phyloP scores from a whole-genome alignment of 208 protist species.

The Vickermania spadyakhi region DNA sequence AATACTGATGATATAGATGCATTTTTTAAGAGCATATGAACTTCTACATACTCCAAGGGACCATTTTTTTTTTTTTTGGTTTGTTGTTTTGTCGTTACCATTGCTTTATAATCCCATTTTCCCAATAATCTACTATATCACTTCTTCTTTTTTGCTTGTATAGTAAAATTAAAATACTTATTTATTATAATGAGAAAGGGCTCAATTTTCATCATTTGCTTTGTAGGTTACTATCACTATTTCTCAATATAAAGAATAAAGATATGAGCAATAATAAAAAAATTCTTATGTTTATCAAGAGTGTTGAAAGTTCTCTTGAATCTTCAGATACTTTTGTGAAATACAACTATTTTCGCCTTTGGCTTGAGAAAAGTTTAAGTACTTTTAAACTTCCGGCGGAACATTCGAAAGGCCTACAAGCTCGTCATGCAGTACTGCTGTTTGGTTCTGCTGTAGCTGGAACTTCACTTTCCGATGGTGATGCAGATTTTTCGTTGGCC shows the following conservation, averaged over 20 bases:
- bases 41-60: neutral
- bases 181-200: too few species aligned
- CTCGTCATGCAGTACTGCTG: slow-evolving; percentile 35
- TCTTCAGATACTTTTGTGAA: neutral
- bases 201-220: neutral
- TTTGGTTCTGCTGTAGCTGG: slow-evolving; percentile 68
- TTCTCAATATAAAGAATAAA: neutral
- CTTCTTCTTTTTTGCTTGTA: neutral
- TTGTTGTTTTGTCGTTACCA: neutral
- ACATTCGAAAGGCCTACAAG: neutral
- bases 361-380: slow-evolving; percentile 16
- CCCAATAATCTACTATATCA: neutral
- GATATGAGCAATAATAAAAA: neutral
- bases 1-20: slow-evolving; percentile 32
- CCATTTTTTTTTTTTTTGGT: slow-evolving; percentile 14
- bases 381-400: slow-evolving; percentile 13
- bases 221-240: neutral
- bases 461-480: slow-evolving; percentile 57
- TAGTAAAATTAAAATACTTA: neutral
- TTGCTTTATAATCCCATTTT: neutral
- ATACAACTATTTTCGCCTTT: slow-evolving; percentile 2
- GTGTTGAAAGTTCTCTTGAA: neutral
- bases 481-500: slow-evolving; percentile 60
- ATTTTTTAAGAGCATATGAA: slow-evolving; percentile 43
- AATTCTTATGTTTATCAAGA: neutral